These are phyloP conservation scores for Beauveria medogensis DNA, from an alignment of 2,329 filamentous ascomycete genomes.

Conservation along the genomic window DNA sequence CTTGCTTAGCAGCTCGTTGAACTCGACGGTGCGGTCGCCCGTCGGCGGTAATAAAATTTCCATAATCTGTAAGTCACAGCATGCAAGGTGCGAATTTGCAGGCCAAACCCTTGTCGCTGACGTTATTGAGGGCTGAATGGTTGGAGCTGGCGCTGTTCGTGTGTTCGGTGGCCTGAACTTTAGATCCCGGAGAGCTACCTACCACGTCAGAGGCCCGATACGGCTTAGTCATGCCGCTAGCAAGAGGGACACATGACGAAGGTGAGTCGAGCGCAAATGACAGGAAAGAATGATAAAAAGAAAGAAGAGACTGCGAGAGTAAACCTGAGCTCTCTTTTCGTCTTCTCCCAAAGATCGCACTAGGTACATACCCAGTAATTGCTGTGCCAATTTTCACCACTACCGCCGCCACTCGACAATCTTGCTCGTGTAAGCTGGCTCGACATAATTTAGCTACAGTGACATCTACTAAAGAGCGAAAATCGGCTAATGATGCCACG, in stretches of 20 bases:
- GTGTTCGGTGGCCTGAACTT: constrained; percentile 5
- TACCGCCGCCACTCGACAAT: no score
- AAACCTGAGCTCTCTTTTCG: no score
- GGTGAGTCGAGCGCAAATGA: not conserved
- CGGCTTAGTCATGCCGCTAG: constrained; percentile 2
- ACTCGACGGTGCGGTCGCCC: constrained; percentile 58
- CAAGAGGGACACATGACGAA: not conserved
- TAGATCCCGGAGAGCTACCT: not conserved
- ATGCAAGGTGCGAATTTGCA: no score
- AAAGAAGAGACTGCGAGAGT: not conserved
- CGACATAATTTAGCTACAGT: no score
- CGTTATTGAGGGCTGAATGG: not conserved
- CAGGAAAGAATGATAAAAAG: not conserved
- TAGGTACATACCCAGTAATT: no score
- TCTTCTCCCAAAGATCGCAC: no score
- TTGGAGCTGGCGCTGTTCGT: not conserved
- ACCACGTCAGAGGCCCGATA: constrained; percentile 2
- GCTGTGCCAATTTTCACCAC: no score
- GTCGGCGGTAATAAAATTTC: constrained; percentile 3
- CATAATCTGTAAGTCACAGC: not conserved
- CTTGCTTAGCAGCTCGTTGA: constrained; percentile 59
- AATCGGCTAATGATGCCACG: no score
- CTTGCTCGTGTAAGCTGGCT: no score
- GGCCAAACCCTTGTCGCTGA: not conserved
- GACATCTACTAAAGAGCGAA: no score